phyloP scores from a whole-genome alignment of 805 yeast species.

The Blastobotrys muscicola region DNA sequence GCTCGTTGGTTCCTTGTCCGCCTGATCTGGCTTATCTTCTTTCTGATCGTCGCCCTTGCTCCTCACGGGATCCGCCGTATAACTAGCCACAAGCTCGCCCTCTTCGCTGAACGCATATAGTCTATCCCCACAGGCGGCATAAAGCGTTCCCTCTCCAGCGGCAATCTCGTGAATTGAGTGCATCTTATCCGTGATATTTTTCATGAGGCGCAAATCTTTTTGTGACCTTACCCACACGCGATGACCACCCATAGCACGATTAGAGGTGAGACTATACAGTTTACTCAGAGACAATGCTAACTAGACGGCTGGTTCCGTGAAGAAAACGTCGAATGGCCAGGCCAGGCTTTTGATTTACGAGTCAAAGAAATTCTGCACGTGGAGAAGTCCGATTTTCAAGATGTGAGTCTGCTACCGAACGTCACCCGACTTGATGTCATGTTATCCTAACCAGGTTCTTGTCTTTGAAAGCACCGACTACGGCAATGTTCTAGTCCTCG shows the following conservation, averaged over 20 bases:
- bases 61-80: constrained; percentile 4
- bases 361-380: constrained; percentile 81
- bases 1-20: background rate
- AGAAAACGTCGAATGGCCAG: constrained; percentile 95
- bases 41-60: background rate
- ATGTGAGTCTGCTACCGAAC: constrained; percentile 30
- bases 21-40: background rate
- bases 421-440: background rate
- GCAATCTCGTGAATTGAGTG: too few relatives aligned
- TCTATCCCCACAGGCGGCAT: constrained; percentile 3
- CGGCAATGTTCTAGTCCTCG: constrained; percentile 92
- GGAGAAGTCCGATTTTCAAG: constrained; percentile 85
- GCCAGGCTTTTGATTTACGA: constrained; percentile 88
- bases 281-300: background rate
- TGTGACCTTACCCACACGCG: too few relatives aligned
- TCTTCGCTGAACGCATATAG: constrained; percentile 2
- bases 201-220: too few relatives aligned
- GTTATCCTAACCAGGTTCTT: constrained; percentile 32
- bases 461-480: constrained; percentile 89
- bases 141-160: background rate
- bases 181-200: too few relatives aligned
- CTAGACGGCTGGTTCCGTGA: constrained; percentile 94
- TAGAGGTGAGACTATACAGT: constrained; percentile 1
- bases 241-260: constrained; percentile 4
- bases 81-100: constrained; percentile 4